Evolutionary conservation across 108 stramenopile genomes (phyloP), one percentile per base, ranked within the genome.

Genomic region (Pseudonitzschia pungens): DNA sequence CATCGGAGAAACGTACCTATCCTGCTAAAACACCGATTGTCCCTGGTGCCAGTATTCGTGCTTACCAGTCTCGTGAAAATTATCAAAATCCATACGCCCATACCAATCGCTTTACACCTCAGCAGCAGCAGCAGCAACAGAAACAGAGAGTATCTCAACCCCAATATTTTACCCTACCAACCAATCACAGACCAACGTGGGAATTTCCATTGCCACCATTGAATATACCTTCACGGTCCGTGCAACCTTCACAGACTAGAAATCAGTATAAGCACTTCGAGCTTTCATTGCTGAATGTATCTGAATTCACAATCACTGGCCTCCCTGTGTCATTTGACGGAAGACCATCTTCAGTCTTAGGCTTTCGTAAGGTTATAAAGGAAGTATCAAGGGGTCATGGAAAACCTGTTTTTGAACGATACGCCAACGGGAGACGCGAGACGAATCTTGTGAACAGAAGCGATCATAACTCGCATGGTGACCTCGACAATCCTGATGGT

Each of bases 301-400:
- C 82, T 62, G 89, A 93, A 67, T 93, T 93, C 62, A 91, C 92
- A 20, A 85, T 93, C 24, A 80, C 76, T 5, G 84, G 86, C 0
- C 66, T 86, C 24, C 74, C 84, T 1, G 58, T 80, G 7, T 40
- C 56, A 43, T 76, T 41, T 20, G 79, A 68, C 48, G 53, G 62
- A 14, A 50, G 36, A 4, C 78, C 76, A 14, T 81, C 82, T 4
- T 72, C 80, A 1, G 43, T 81, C 18, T 32, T 69, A 4, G 89
- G 89, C 11, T 53, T 94, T 7, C 81, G 91, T 28, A 63, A 73
- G 36, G 67, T 69, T 20, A 92, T 95, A 52, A 86, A 86, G 55
- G 68, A 83, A 12, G 83, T 95, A 65, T 83, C 88, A 4, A 48
- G 78, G 51, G 79, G 70, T 18, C 84, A 90, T 63, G 91, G 90